Conservation (phyloP, 805 yeast species). For the Wickerhamiella sorbophila region DNA sequence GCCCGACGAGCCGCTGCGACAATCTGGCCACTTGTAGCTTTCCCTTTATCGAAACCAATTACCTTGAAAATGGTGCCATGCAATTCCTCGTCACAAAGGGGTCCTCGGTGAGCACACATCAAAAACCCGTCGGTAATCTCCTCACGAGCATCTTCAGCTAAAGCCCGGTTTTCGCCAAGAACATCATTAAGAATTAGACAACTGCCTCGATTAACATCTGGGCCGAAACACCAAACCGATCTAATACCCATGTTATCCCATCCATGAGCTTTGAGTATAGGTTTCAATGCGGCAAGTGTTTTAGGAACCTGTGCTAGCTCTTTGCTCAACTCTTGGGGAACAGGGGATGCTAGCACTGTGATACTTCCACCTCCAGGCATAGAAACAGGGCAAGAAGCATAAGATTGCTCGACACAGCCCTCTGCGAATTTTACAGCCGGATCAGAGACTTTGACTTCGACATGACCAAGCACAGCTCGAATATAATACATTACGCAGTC, state of each 20-base stretch:
- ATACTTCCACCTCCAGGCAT: slow-evolving; percentile 44
- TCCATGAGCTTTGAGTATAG: slow-evolving; percentile 31
- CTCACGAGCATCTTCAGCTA: slow-evolving; percentile 34
- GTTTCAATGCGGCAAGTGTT: not conserved
- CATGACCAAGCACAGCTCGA: slow-evolving; percentile 43
- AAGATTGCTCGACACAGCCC: slow-evolving; percentile 51
- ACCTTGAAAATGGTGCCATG: slow-evolving; percentile 57
- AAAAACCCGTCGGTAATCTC: slow-evolving; percentile 62
- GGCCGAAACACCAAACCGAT: slow-evolving; percentile 67
- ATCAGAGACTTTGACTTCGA: slow-evolving; percentile 70
- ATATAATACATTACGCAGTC: slow-evolving; percentile 75
- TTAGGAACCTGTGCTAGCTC: not conserved
- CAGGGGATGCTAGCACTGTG: slow-evolving; percentile 25
- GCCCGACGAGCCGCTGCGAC: slow-evolving; percentile 76
- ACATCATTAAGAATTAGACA: slow-evolving; percentile 58
- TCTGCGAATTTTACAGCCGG: slow-evolving; percentile 74
- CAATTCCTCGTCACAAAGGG: slow-evolving; percentile 77
- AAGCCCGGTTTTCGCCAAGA: slow-evolving; percentile 44
- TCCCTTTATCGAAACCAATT: slow-evolving; percentile 42
- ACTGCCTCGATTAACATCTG: slow-evolving; percentile 30
- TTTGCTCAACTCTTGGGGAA: not conserved
- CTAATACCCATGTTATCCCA: slow-evolving; percentile 83
- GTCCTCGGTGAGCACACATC: slow-evolving; percentile 79
- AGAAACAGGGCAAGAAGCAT: slow-evolving; percentile 48
- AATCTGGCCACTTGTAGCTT: slow-evolving; percentile 50